Conservation (phyloP, 73 alveolate genomes). For the Tetrahymena malaccensis region DNA sequence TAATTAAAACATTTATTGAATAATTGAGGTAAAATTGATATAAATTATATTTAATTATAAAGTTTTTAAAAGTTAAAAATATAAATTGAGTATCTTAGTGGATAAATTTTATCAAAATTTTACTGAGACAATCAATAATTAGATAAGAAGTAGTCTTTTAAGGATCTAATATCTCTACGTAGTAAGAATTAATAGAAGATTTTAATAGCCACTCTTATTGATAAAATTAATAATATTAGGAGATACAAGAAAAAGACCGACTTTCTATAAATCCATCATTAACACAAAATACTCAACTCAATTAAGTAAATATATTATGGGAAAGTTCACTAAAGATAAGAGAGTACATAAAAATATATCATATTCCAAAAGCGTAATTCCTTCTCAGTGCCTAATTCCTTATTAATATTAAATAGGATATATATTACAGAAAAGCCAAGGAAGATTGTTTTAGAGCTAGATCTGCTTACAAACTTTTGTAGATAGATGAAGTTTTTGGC, state of each 20-base stretch:
- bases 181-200: neutral
- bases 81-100: neutral
- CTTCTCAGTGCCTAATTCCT: neutral
- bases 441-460: conserved; percentile 95
- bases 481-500: conserved; percentile 81
- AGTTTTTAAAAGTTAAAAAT: neutral
- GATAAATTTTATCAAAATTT: neutral
- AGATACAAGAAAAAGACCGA: neutral
- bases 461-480: conserved; percentile 86
- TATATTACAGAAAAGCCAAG: conserved; percentile 91
- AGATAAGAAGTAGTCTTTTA: neutral
- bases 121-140: neutral
- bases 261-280: neutral
- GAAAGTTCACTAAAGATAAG: conserved; percentile 43
- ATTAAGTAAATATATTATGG: conserved; percentile 14
- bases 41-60: too few species aligned
- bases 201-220: neutral
- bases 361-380: conserved; percentile 34
- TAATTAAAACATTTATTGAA: too few species aligned
- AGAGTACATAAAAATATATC: conserved; percentile 35
- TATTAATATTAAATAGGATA: conserved; percentile 52
- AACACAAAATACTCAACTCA: neutral
- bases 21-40: neutral
- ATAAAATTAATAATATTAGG: neutral
- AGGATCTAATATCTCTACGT: neutral